A percentile compares a stretch with the other conserved stretches of the same genome.
Conservation (phyloP, 2,329 filamentous ascomycete species). For the Curvularia spicifera region DNA sequence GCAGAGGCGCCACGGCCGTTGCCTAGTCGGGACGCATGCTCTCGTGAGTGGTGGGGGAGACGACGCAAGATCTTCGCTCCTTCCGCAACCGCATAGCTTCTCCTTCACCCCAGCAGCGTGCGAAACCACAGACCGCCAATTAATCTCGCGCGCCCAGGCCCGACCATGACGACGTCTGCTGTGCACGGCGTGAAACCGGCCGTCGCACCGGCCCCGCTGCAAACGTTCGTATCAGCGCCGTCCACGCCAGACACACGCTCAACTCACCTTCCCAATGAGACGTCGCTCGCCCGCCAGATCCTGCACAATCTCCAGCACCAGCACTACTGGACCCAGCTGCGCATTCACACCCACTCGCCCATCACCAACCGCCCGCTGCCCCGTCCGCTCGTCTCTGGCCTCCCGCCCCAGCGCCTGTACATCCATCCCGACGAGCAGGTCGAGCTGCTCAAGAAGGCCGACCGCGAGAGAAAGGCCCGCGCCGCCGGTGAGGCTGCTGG, state of each 20-base stretch:
- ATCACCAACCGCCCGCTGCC: constrained; percentile 53
- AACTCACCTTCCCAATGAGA: constrained; percentile 43
- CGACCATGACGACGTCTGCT: constrained; percentile 36
- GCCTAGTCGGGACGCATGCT: constrained; percentile 17
- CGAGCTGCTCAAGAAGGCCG: constrained; percentile 67
- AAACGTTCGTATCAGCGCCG: constrained; percentile 35
- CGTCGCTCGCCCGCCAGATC: constrained; percentile 65
- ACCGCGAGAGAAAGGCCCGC: constrained; percentile 53
- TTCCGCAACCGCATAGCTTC: constrained; percentile 39
- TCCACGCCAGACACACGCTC: constrained; percentile 15
- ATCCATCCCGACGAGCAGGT: constrained; percentile 84
- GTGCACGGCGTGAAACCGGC: constrained; percentile 27
- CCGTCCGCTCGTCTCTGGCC: constrained; percentile 72
- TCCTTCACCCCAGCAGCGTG: constrained; percentile 22
- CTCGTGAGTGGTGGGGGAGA: constrained; percentile 24
- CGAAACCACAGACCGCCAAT: constrained; percentile 38
- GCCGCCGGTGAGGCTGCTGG: constrained; percentile 48
- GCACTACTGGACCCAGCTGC: constrained; percentile 73
- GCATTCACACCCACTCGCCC: constrained; percentile 59
- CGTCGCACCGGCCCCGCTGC: constrained; percentile 42
- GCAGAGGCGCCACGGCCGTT: constrained; percentile 1
- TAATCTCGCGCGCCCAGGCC: constrained; percentile 13
- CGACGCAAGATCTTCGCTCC: constrained; percentile 38
- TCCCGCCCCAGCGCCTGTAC: constrained; percentile 76
- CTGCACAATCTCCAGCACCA: constrained; percentile 75